These are phyloP conservation scores for Gnomoniopsis smithogilvyi DNA, from an alignment of 2,329 filamentous ascomycete genomes.

Conservation along the genomic window DNA sequence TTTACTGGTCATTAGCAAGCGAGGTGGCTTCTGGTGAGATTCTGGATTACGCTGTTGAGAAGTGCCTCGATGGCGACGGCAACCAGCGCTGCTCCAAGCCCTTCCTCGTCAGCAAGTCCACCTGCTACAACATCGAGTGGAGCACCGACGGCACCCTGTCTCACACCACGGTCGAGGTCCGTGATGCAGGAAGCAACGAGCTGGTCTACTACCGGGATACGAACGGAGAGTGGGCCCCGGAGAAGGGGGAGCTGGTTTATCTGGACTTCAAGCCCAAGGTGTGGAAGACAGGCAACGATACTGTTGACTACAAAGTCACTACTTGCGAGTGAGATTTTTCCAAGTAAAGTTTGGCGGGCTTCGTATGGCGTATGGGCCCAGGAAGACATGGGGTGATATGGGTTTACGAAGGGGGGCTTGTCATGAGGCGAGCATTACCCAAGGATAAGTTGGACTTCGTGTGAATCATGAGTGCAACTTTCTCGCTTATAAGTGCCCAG, in stretches of 20 bases:
- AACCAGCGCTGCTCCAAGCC: constrained; percentile 37
- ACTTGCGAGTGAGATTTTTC: constrained; percentile 1
- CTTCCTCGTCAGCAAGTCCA: constrained; percentile 34
- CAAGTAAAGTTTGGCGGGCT: no score
- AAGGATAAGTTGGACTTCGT: no score
- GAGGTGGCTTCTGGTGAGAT: constrained; percentile 27
- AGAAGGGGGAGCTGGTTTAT: constrained; percentile 42
- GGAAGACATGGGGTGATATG: neutral
- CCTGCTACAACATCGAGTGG: constrained; percentile 40
- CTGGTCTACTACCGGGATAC: constrained; percentile 43
- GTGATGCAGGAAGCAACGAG: constrained; percentile 35
- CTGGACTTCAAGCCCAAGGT: constrained; percentile 45
- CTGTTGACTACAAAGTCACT: constrained; percentile 38
- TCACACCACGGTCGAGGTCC: constrained; percentile 37
- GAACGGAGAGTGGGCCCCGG: constrained; percentile 40
- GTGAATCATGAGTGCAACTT: no score
- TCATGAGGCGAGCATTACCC: no score
- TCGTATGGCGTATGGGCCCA: neutral
- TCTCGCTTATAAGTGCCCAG: no score
- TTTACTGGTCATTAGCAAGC: neutral
- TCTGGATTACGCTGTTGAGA: constrained; percentile 39
- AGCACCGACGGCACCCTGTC: constrained; percentile 35
- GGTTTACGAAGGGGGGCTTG: no score
- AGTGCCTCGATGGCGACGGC: constrained; percentile 36
- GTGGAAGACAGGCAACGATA: constrained; percentile 39